Evolutionary conservation across 2,329 filamentous ascomycete genomes (phyloP).

Genomic region (Xylariaceae sp.): DNA sequence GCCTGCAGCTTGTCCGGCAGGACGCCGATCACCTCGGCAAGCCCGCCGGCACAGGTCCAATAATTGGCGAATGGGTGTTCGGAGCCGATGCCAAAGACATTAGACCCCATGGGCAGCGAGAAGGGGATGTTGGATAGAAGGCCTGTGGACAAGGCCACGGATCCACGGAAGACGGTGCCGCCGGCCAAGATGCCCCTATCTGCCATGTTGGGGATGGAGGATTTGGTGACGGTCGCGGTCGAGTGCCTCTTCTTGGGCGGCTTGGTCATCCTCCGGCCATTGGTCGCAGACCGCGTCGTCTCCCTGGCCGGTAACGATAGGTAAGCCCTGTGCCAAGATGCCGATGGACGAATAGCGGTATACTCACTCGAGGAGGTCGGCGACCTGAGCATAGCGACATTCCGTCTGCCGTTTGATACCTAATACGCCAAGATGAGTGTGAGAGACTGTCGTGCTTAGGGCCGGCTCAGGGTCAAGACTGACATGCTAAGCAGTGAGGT

Average conservation of each 20-base stretch:
- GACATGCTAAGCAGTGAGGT: slow-evolving; percentile 60
- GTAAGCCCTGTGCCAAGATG: too few species aligned
- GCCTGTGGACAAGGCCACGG: slow-evolving; percentile 48
- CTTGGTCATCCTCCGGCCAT: slow-evolving; percentile 79
- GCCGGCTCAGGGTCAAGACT: too few species aligned
- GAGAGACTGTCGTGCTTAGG: too few species aligned
- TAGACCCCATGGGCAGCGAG: slow-evolving; percentile 61
- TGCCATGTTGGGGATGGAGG: slow-evolving; percentile 46
- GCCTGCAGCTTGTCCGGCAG: slow-evolving; percentile 69
- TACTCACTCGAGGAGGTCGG: slow-evolving; percentile 66
- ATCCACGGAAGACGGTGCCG: slow-evolving; percentile 40
- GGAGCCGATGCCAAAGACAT: slow-evolving; percentile 73
- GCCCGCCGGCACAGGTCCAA: slow-evolving; percentile 71
- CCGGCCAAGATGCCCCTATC: slow-evolving; percentile 42
- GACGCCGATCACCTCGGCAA: slow-evolving; percentile 68
- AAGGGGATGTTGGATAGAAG: slow-evolving; percentile 68
- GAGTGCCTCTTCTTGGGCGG: slow-evolving; percentile 63
- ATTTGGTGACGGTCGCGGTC: slow-evolving; percentile 28
- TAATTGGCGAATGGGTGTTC: slow-evolving; percentile 79
- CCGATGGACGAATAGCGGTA: neutral
- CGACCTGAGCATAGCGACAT: slow-evolving; percentile 69
- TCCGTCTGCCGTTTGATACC: slow-evolving; percentile 70
- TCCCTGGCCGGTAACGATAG: too few species aligned
- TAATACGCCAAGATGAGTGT: too few species aligned
- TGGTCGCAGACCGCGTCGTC: slow-evolving; percentile 58